Evolutionary conservation across 495 filamentous ascomycete species (phyloP).

Genomic region (Aspergillus coremiiformis): DNA sequence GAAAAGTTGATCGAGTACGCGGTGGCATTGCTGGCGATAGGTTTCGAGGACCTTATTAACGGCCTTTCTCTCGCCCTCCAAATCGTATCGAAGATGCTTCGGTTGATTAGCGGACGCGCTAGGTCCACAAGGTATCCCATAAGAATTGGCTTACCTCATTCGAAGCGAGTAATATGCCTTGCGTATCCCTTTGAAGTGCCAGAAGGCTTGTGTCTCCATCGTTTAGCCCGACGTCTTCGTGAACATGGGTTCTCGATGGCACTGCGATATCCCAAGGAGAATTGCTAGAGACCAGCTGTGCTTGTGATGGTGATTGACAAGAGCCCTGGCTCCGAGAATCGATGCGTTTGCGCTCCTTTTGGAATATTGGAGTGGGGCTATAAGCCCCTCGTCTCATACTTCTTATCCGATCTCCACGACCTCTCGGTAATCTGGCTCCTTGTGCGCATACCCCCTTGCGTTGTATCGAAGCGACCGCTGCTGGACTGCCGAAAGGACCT

Average conservation of each 20-base stretch:
- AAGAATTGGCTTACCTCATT: conserved; percentile 15
- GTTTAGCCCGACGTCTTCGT: background rate
- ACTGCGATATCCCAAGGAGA: background rate
- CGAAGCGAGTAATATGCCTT: background rate
- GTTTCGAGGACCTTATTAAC: conserved; percentile 23
- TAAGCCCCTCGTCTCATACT: background rate
- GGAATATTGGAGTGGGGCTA: background rate
- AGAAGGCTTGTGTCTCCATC: background rate
- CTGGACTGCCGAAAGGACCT: background rate
- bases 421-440: background rate
- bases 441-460: background rate
- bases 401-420: background rate
- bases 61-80: conserved; percentile 27
- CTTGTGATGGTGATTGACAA: background rate
- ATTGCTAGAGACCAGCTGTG: background rate
- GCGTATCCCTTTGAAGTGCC: background rate
- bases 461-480: background rate
- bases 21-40: conserved; percentile 28
- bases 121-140: background rate
- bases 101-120: background rate
- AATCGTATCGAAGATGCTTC: conserved; percentile 24
- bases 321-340: background rate
- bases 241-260: background rate
- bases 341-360: background rate
- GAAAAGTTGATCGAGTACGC: conserved; percentile 28